phyloP scores from a whole-genome alignment of 495 filamentous ascomycete genomes.

The Penicillium salamii region DNA sequence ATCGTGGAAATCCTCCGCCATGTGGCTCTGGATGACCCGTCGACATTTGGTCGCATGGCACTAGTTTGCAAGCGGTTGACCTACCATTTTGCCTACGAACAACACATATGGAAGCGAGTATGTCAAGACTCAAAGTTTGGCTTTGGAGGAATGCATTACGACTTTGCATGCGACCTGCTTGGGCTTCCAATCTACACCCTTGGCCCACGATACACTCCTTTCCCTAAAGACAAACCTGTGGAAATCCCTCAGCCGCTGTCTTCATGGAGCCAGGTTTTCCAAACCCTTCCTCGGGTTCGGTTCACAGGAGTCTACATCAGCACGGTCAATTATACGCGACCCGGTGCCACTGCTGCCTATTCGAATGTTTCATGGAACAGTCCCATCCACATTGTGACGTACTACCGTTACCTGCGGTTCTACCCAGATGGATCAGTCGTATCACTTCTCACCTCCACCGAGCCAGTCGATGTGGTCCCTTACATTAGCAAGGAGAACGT shows the following conservation, averaged over 20 bases:
- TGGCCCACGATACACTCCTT: slow-evolving; percentile 36
- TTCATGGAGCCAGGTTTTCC: slow-evolving; percentile 65
- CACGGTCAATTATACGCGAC: slow-evolving; percentile 90
- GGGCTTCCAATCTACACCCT: slow-evolving; percentile 55
- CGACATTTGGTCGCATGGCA: slow-evolving; percentile 72
- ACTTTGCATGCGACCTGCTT: slow-evolving; percentile 61
- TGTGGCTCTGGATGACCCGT: slow-evolving; percentile 72
- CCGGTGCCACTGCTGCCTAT: slow-evolving; percentile 62
- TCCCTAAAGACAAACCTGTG: slow-evolving; percentile 28
- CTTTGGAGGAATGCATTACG: slow-evolving; percentile 81
- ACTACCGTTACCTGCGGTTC: slow-evolving; percentile 94
- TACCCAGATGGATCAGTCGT: slow-evolving; percentile 85
- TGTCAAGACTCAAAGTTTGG: slow-evolving; percentile 69
- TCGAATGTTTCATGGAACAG: slow-evolving; percentile 65
- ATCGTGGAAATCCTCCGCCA: slow-evolving; percentile 69
- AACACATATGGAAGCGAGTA: slow-evolving; percentile 83
- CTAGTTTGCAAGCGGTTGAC: slow-evolving; percentile 85
- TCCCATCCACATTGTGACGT: slow-evolving; percentile 94
- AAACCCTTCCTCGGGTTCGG: slow-evolving; percentile 76
- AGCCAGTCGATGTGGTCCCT: slow-evolving; percentile 82
- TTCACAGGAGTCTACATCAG: slow-evolving; percentile 95
- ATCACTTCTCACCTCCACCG: slow-evolving; percentile 70
- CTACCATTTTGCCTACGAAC: slow-evolving; percentile 79
- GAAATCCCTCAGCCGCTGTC: slow-evolving; percentile 38
- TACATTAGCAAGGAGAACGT: slow-evolving; percentile 58